Evolutionary conservation across 2,329 filamentous ascomycete species (phyloP).

Genomic region (Claviceps paspali): DNA sequence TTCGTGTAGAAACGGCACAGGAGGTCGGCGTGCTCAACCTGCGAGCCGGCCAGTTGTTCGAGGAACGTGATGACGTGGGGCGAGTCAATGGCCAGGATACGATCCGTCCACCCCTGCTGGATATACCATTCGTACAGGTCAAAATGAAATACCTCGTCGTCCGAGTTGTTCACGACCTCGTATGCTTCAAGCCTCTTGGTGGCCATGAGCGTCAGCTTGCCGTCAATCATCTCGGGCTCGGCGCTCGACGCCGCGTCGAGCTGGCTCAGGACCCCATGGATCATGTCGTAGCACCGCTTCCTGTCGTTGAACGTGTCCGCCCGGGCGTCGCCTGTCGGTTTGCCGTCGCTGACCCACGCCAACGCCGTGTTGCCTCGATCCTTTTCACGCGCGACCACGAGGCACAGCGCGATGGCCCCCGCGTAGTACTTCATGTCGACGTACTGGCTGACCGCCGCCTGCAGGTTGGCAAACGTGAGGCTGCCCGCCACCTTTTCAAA

Average conservation of each 20-base stretch:
- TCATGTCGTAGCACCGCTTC: conserved; percentile 69
- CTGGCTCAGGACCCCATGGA: conserved; percentile 64
- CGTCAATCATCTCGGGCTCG: conserved; percentile 63
- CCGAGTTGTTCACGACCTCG: conserved; percentile 71
- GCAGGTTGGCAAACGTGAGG: conserved; percentile 66
- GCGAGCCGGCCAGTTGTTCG: conserved; percentile 54
- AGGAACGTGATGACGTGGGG: conserved; percentile 79
- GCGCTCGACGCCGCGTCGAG: conserved; percentile 57
- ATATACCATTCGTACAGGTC: conserved; percentile 99
- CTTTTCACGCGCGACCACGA: conserved; percentile 68
- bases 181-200: conserved; percentile 81
- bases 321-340: conserved; percentile 55
- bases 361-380: conserved; percentile 79
- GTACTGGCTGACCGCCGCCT: conserved; percentile 66
- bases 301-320: conserved; percentile 53
- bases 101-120: conserved; percentile 65
- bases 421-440: conserved; percentile 77
- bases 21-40: conserved; percentile 70
- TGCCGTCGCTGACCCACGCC: conserved; percentile 75
- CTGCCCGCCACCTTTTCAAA: conserved; percentile 81
- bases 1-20: conserved; percentile 88
- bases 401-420: conserved; percentile 74
- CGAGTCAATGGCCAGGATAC: conserved; percentile 71
- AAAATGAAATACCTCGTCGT: conserved; percentile 89
- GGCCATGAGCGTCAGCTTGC: conserved; percentile 57